These are phyloP conservation scores for Prunus fruticosa DNA, from an alignment of 306 rosid species.

Conservation along the genomic window DNA sequence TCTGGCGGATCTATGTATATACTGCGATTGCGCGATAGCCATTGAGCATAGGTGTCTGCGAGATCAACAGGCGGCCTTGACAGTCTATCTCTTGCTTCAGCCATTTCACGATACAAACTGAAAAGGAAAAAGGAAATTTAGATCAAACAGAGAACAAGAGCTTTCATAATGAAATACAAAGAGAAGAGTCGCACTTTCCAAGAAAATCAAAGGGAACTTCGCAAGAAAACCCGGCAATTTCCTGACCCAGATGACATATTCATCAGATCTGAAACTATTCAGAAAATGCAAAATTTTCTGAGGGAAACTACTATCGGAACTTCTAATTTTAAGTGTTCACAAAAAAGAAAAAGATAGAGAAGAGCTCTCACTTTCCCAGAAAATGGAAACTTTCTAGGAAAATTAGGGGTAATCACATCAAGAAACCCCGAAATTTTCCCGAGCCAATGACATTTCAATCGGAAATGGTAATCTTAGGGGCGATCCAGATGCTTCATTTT, in stretches of 20 bases:
- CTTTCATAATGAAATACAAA: background rate
- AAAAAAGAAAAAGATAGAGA: background rate
- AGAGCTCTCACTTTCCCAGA: background rate
- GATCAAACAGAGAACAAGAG: background rate
- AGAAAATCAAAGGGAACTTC: background rate
- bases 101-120: conserved; percentile 38
- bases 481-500: background rate
- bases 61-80: conserved; percentile 39
- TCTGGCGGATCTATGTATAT: background rate
- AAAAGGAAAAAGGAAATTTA: background rate
- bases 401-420: background rate
- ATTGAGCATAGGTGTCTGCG: conserved; percentile 30
- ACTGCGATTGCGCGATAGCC: background rate
- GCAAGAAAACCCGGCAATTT: background rate
- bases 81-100: conserved; percentile 64
- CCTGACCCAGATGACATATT: background rate
- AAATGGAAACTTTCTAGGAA: background rate
- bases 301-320: background rate
- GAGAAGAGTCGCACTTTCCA: background rate
- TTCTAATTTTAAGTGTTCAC: too few species aligned
- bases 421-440: background rate
- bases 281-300: too few species aligned
- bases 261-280: background rate
- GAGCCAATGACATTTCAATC: background rate
- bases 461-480: background rate